Evolutionary conservation across 2,329 filamentous ascomycete genomes (phyloP).

Genomic region (Aspergillus melleus): DNA sequence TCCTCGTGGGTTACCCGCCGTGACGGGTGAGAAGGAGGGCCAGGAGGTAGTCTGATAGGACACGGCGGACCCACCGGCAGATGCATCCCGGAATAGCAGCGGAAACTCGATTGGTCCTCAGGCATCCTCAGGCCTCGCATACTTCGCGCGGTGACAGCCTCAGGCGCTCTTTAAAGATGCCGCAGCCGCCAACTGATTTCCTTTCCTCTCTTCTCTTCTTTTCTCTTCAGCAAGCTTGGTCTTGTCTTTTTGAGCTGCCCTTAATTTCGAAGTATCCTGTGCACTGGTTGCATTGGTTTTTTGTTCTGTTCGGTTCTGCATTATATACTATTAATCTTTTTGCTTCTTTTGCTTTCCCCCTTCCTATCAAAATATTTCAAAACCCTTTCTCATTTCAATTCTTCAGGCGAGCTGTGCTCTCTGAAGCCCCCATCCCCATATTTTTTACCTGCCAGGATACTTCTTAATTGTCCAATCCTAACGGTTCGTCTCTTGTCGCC

Average conservation of each 20-base stretch:
- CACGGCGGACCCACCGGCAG: not conserved
- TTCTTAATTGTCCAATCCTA: slow-evolving; percentile 26
- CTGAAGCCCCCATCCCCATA: slow-evolving; percentile 33
- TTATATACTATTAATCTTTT: slow-evolving; percentile 29
- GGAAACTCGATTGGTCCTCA: not conserved
- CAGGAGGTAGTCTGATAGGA: not conserved
- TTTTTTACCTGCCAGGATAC: slow-evolving; percentile 23
- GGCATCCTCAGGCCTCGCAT: not conserved
- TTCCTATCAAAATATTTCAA: slow-evolving; percentile 30
- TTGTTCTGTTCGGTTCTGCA: slow-evolving; percentile 47
- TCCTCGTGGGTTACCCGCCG: slow-evolving; percentile 9
- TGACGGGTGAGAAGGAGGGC: not conserved
- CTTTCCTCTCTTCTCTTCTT: slow-evolving; percentile 30
- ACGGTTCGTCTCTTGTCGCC: slow-evolving; percentile 29
- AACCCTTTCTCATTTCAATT: slow-evolving; percentile 41
- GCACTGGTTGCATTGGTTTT: slow-evolving; percentile 44
- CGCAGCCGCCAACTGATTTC: slow-evolving; percentile 17
- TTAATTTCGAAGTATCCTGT: slow-evolving; percentile 46
- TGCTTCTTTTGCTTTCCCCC: not conserved
- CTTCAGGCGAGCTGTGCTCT: slow-evolving; percentile 39
- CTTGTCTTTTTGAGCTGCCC: slow-evolving; percentile 39
- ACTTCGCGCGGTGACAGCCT: not conserved
- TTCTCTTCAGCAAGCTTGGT: slow-evolving; percentile 65
- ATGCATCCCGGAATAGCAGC: slow-evolving; percentile 9
- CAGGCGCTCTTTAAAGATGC: slow-evolving; percentile 17